Conservation (phyloP, 2,329 filamentous ascomycete genomes). For the Bisporella sp. region DNA sequence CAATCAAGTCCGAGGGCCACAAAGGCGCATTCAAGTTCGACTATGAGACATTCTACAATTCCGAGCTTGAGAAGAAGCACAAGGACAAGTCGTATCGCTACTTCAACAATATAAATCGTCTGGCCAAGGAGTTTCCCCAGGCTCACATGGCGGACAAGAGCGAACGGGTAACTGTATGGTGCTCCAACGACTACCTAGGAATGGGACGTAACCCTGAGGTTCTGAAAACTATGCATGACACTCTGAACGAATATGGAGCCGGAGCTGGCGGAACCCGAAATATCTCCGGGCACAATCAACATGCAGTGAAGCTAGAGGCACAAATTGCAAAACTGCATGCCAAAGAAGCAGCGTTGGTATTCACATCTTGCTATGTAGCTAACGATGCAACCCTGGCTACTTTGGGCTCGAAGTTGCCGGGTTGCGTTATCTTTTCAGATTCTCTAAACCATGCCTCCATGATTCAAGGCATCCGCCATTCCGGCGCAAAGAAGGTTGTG, state of each 20-base stretch:
- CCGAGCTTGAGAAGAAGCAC: constrained; percentile 95
- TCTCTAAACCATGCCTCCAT: constrained; percentile 97
- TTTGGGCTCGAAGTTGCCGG: constrained; percentile 90
- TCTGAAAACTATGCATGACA: constrained; percentile 87
- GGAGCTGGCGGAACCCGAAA: constrained; percentile 94
- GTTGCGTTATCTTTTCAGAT: constrained; percentile 97
- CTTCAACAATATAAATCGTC: constrained; percentile 99
- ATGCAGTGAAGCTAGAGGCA: constrained; percentile 77
- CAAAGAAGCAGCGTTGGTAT: constrained; percentile 88
- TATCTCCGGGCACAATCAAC: constrained; percentile 95
- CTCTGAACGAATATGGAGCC: constrained; percentile 87
- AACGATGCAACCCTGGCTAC: constrained; percentile 97
- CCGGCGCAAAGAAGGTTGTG: constrained; percentile 92
- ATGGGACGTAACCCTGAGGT: constrained; percentile 92
- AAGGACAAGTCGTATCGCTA: constrained; percentile 99
- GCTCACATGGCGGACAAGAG: constrained; percentile 82
- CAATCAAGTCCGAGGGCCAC: constrained; percentile 3
- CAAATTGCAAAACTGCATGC: constrained; percentile 83
- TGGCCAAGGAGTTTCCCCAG: constrained; percentile 91
- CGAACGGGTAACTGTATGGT: constrained; percentile 94
- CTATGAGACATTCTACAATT: constrained; percentile 83
- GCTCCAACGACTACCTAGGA: constrained; percentile 96
- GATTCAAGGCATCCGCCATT: constrained; percentile 98
- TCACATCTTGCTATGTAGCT: constrained; percentile 96
- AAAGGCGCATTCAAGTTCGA: constrained; percentile 63